Conservation (phyloP, 129 eudicot species). For the Cynara cardunculus region DNA sequence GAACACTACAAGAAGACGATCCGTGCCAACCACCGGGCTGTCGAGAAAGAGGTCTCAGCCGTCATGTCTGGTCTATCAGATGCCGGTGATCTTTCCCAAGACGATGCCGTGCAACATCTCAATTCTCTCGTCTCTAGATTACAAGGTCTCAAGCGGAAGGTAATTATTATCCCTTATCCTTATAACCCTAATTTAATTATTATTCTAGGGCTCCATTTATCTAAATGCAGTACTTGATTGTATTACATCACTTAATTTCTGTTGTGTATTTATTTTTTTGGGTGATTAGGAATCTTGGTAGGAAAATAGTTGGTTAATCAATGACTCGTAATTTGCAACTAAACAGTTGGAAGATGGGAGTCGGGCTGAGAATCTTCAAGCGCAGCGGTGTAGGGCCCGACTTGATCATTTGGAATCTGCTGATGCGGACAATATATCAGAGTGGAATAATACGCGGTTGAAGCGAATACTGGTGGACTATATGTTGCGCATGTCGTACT, state of each 20-base stretch:
- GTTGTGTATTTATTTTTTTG: not conserved
- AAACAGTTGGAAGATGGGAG: conserved; percentile 92
- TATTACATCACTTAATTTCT: not conserved
- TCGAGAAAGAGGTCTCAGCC: conserved; percentile 86
- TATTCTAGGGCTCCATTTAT: conserved; percentile 9
- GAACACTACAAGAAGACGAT: conserved; percentile 96
- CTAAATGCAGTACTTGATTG: conserved; percentile 11
- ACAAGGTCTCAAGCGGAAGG: conserved; percentile 96
- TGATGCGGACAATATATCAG: conserved; percentile 61
- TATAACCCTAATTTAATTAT: not conserved
- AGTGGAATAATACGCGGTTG: conserved; percentile 72
- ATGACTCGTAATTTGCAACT: conserved; percentile 2
- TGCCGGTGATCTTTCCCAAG: conserved; percentile 45
- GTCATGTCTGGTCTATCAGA: conserved; percentile 54
- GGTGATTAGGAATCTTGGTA: not conserved
- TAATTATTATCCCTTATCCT: not conserved
- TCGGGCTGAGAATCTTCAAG: conserved; percentile 78
- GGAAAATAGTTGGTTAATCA: conserved; percentile 1
- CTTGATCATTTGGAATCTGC: conserved; percentile 89
- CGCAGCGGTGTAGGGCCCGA: conserved; percentile 74
- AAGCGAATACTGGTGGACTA: conserved; percentile 90
- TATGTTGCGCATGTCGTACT: conserved; percentile 96
- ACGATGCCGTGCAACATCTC: conserved; percentile 82
- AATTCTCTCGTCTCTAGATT: conserved; percentile 82
- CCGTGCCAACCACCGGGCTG: conserved; percentile 85